Evolutionary conservation across 768 basidiomycete species (phyloP), one percentile per base, ranked within the genome.

Genomic region (Hygrocybe coccinea): DNA sequence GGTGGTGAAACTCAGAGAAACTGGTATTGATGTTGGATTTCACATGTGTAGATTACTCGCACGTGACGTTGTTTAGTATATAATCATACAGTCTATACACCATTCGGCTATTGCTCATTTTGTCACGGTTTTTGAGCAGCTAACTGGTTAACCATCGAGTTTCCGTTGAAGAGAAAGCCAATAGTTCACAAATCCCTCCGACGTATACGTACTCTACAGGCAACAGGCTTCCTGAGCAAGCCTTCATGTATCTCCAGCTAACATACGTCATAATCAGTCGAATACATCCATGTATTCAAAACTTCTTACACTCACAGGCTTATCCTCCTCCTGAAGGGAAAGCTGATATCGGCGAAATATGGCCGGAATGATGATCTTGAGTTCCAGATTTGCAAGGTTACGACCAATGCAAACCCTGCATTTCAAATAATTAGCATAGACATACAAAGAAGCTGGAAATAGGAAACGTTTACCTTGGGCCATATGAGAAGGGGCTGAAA

Each of bases 401-500:
- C 85, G 79, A 8, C 91, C 91, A 17, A 95, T 89, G 65, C 92
- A 95, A 14, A 83, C 87, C 46, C 91, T 87, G 58, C 36, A 35
- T 39, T 14, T 24, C 44, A 54, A 36, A 50, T 56, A 12, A 43
- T 34, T 29, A 38, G n/a, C 14, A 45, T n/a, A 41, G 38, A 11
- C 22, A 33, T 29, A 29, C 29, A 8, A 21, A 43, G 17, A 37
- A 33, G 39, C 52, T 49, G 43, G 47, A 25, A 19, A 55, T 51
- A 12, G 24, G 36, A 54, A 45, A 22, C 8, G 71, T 76, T 52
- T 63, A 84, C 85, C 88, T 77, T 14, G 92, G 92, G 2, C 91
- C 91, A 57, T 81, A 80, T 1, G 88, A 91, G 68, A 92, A 94
- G 0, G 89, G 88, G 62, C 94, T 94, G 67, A 93, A 94, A 0